Base-by-base conservation (phyloP, 2,329 filamentous ascomycete genomes). In the Pseudopyrenochaeta lycopersici region DNA sequence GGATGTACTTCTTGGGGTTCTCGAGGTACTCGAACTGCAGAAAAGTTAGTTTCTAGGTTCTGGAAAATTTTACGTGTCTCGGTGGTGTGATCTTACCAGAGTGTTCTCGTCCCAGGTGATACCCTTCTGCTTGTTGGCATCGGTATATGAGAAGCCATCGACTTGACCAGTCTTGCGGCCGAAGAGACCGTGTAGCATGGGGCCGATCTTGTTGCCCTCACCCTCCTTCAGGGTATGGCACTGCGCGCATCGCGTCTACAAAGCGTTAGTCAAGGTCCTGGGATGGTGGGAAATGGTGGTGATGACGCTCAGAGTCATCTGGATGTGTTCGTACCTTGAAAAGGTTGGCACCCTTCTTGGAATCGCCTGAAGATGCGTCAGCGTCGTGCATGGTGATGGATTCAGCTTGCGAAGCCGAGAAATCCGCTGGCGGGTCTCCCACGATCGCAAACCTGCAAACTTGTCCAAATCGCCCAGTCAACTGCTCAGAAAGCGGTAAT, bases 1-100 rank as follows among this genome's bases (percentile, higher is more conserved):
- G 95, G 67, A 99, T 97, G 88, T 93, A 99, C 88, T 98, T 98
- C 90, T 99, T 99, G 84, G 95, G 95, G 90, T 98, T 98, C 88
- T 99, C 95, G 76, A 99, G 93, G 89, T 99, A 99, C 68, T 89
- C 86, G 83, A 97, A 98, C 91, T 93, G 71, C 43, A 29, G 11
- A 43, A 30, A 35, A 35, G 50, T 64, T 68, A 70, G 66, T 44
- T 17, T 20, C 10, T 23, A 21, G 14, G 12, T 12, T 9, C 6
- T 9, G 9, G 5, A 12, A 6, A 4, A 7, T 39, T n/a, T 38
- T 1, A 27, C 30, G 4, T n/a, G 17, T 2, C 7, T 30, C 11
- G 14, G n/a, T 17, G 40, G 17, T 9, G 17, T 44, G 21, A 38
- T 38, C 86, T 54, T 86, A 94, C 90, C 73, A 99, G 87, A 80